Evolutionary conservation across 2,329 filamentous ascomycete species (phyloP).

Genomic region (Microcyclosporella mali): DNA sequence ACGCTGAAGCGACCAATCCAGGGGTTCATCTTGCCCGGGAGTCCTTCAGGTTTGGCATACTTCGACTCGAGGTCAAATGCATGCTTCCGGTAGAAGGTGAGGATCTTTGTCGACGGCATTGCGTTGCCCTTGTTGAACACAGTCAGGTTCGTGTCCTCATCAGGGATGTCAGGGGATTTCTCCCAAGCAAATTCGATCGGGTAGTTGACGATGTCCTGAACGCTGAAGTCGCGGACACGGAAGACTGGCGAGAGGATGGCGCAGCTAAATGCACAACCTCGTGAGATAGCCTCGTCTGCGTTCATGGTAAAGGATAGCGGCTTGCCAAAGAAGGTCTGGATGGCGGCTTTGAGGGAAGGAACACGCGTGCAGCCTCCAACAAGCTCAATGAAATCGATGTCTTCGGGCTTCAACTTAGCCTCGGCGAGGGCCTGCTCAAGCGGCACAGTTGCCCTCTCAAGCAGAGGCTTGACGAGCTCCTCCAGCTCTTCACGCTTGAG

Average conservation of each 20-base stretch:
- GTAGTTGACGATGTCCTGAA: slow-evolving; percentile 96
- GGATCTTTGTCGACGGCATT: slow-evolving; percentile 96
- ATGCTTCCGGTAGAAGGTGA: slow-evolving; percentile 98
- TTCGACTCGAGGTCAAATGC: slow-evolving; percentile 92
- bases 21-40: slow-evolving; percentile 84
- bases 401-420: slow-evolving; percentile 81
- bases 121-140: slow-evolving; percentile 98
- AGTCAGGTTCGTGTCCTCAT: slow-evolving; percentile 93
- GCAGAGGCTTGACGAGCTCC: slow-evolving; percentile 76
- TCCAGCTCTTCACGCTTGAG: slow-evolving; percentile 94
- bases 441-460: slow-evolving; percentile 64
- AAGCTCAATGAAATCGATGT: slow-evolving; percentile 90
- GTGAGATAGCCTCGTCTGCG: slow-evolving; percentile 93
- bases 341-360: slow-evolving; percentile 81
- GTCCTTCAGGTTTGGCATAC: slow-evolving; percentile 77
- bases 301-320: slow-evolving; percentile 91
- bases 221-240: slow-evolving; percentile 94
- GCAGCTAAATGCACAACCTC: slow-evolving; percentile 94
- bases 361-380: slow-evolving; percentile 94
- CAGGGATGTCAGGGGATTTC: slow-evolving; percentile 94
- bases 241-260: slow-evolving; percentile 96
- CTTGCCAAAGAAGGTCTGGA: slow-evolving; percentile 90
- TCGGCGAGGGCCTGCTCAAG: slow-evolving; percentile 91
- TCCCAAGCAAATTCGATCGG: slow-evolving; percentile 99
- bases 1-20: slow-evolving; percentile 98